These are phyloP conservation scores for Phaseolus coccineus DNA, from an alignment of 331 rosid genomes.

Conservation along the genomic window DNA sequence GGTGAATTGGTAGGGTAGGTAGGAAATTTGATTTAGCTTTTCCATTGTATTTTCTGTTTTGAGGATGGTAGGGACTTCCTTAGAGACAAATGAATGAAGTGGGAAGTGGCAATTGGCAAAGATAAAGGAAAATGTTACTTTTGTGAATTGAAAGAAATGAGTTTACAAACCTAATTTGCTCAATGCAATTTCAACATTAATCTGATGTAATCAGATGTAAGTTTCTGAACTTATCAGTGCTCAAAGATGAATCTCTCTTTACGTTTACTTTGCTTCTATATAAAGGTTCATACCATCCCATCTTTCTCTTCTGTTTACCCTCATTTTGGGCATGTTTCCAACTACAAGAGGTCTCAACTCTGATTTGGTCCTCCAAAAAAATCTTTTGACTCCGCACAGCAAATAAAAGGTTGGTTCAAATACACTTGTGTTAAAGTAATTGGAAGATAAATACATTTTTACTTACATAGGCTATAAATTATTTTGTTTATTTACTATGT, in stretches of 20 bases:
- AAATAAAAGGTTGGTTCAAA: not conserved
- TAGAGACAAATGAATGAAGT: not conserved
- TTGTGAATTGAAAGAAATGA: no score
- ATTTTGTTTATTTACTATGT: no score
- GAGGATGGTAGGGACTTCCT: constrained; percentile 44
- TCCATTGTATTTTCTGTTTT: not conserved
- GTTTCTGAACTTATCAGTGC: no score
- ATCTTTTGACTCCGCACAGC: not conserved
- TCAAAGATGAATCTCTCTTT: constrained; percentile 20
- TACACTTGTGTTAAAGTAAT: no score
- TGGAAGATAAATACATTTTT: no score
- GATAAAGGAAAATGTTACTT: no score
- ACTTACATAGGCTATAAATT: no score
- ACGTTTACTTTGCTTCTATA: constrained; percentile 49
- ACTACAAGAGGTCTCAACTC: not conserved
- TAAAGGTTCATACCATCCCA: constrained; percentile 25
- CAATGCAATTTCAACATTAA: no score
- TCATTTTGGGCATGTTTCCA: constrained; percentile 22
- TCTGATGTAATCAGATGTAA: no score
- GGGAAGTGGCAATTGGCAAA: constrained; percentile 7
- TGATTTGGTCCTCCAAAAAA: not conserved
- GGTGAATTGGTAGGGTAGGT: constrained; percentile 47
- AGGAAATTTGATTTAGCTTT: constrained; percentile 27
- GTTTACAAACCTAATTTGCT: no score
- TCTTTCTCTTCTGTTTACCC: constrained; percentile 25